Conservation (phyloP, 1,284 basidiomycete species). For the Marasmius oreades region DNA sequence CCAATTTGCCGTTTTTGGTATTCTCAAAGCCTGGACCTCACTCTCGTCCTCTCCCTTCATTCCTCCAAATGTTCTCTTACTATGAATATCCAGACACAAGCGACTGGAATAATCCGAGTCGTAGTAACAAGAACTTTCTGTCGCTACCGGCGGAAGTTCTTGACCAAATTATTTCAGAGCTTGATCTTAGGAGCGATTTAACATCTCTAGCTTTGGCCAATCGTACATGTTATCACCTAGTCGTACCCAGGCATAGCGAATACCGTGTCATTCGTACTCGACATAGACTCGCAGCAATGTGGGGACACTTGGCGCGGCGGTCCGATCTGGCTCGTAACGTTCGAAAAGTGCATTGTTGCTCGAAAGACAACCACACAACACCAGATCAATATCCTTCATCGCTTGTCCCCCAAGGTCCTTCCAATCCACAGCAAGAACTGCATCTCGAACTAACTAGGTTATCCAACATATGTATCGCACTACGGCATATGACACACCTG, state of each 20-base stretch:
- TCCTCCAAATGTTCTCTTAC: not conserved
- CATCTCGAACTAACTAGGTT: slow-evolving; percentile 28
- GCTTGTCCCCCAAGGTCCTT: slow-evolving; percentile 21
- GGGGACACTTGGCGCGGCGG: slow-evolving; percentile 44
- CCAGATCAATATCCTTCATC: slow-evolving; percentile 34
- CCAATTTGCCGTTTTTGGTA: not conserved
- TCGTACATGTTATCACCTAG: slow-evolving; percentile 28
- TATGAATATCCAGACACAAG: not conserved
- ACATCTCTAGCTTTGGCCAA: slow-evolving; percentile 42
- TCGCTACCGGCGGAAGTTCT: slow-evolving; percentile 38
- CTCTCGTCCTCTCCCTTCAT: not conserved
- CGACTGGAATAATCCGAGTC: too few relatives aligned
- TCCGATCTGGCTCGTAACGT: slow-evolving; percentile 40
- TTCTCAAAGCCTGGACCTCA: not conserved
- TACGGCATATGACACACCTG: slow-evolving; percentile 37
- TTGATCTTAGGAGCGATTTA: slow-evolving; percentile 37
- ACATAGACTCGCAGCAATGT: slow-evolving; percentile 36
- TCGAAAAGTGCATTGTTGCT: slow-evolving; percentile 36
- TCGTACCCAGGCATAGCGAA: slow-evolving; percentile 43
- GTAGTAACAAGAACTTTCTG: slow-evolving; percentile 10
- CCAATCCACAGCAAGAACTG: slow-evolving; percentile 14
- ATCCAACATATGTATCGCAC: slow-evolving; percentile 34
- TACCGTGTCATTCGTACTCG: slow-evolving; percentile 45
- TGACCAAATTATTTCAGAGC: slow-evolving; percentile 39
- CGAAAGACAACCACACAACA: slow-evolving; percentile 28